A percentile compares a stretch with the other conserved stretches of the same genome.
Evolutionary conservation across 345 rosid species (phyloP).

Genomic region (Mercurialis annua): DNA sequence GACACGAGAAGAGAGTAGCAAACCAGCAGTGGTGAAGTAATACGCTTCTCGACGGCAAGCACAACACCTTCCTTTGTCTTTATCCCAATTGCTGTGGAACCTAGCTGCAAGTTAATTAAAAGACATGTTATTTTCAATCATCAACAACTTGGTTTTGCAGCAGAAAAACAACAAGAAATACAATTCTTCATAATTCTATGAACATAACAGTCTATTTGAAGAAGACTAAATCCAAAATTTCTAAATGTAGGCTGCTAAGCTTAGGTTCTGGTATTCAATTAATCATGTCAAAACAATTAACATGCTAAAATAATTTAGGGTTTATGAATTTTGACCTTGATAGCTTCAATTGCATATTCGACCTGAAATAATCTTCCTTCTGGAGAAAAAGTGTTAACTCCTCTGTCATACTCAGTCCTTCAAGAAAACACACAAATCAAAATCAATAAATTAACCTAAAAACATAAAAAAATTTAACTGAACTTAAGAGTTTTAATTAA

Average conservation of each 20-base stretch:
- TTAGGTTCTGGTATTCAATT: too few species aligned
- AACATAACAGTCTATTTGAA: too few species aligned
- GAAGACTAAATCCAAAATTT: too few species aligned
- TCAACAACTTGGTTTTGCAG: neutral
- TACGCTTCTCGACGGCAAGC: constrained; percentile 97
- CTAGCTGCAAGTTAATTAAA: constrained; percentile 49
- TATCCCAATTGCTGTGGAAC: constrained; percentile 92
- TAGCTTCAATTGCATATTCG: constrained; percentile 97
- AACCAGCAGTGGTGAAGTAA: constrained; percentile 88
- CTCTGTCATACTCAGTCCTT: constrained; percentile 99
- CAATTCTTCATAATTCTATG: too few species aligned
- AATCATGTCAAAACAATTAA: too few species aligned
- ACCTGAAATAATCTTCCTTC: constrained; percentile 96
- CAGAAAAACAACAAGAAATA: too few species aligned
- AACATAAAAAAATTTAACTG: neutral
- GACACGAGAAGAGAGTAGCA: constrained; percentile 7
- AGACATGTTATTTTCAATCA: neutral
- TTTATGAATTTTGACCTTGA: constrained; percentile 52
- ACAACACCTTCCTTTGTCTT: constrained; percentile 97
- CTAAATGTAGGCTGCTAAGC: too few species aligned
- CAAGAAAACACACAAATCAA: neutral
- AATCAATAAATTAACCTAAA: neutral
- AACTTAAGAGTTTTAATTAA: neutral
- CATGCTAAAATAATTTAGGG: too few species aligned
- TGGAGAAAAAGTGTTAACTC: constrained; percentile 98